Conservation (phyloP, 2,329 filamentous ascomycete species). For the Zymoseptoria brevis region DNA sequence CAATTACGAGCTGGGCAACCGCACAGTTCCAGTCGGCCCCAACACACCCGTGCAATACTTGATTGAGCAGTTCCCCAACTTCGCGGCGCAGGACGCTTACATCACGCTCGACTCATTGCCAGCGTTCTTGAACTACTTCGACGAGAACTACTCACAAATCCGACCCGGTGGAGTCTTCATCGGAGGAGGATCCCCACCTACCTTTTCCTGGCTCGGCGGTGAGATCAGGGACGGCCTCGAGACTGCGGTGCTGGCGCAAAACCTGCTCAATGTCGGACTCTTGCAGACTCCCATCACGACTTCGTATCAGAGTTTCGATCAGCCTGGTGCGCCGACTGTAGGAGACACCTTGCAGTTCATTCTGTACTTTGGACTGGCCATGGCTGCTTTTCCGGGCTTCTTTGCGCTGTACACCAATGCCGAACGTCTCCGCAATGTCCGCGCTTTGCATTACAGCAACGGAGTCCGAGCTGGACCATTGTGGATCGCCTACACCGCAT, state of each 20-base stretch:
- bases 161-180: constrained; percentile 70
- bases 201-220: constrained; percentile 61
- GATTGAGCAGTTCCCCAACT: constrained; percentile 19
- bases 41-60: constrained; percentile 28
- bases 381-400: constrained; percentile 74
- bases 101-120: constrained; percentile 55
- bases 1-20: constrained; percentile 10
- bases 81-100: constrained; percentile 25
- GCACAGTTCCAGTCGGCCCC: constrained; percentile 36
- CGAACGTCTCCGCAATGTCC: constrained; percentile 69
- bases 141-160: constrained; percentile 55
- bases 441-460: constrained; percentile 84
- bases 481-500: constrained; percentile 74
- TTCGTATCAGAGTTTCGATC: constrained; percentile 66
- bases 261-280: constrained; percentile 77
- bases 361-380: constrained; percentile 71
- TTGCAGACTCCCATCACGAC: constrained; percentile 62
- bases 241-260: constrained; percentile 67
- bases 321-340: constrained; percentile 59
- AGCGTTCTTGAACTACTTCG: constrained; percentile 61
- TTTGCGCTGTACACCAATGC: constrained; percentile 84
- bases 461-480: constrained; percentile 74
- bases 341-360: constrained; percentile 72
- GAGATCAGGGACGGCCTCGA: constrained; percentile 50
- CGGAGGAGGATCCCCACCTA: constrained; percentile 51